These are phyloP conservation scores for Solanum aculeatissimum DNA, from an alignment of 305 asterid species.

Conservation along the genomic window DNA sequence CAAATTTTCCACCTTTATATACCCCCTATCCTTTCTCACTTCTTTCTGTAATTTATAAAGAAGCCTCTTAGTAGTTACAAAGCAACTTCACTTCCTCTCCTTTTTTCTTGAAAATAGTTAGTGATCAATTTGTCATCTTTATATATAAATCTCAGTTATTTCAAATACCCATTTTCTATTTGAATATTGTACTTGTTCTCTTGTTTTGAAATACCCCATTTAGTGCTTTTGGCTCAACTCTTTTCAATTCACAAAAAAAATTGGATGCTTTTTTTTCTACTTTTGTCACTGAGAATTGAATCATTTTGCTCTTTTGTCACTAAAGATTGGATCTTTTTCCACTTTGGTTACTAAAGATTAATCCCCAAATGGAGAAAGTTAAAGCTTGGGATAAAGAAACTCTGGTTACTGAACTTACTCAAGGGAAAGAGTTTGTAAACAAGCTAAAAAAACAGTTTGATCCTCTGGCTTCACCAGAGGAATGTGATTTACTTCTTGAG, in stretches of 20 bases:
- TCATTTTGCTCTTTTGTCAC: background rate
- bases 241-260: background rate
- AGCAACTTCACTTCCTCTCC: background rate
- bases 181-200: background rate
- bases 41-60: background rate
- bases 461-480: conserved; percentile 1
- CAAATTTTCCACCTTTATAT: background rate
- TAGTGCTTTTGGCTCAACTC: background rate
- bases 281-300: background rate
- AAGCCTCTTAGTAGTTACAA: background rate
- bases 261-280: background rate
- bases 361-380: conserved; percentile 15
- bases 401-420: conserved; percentile 15
- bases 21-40: background rate
- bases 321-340: background rate
- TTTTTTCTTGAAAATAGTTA: background rate
- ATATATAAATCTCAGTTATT: background rate
- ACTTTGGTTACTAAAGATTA: background rate
- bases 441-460: conserved; percentile 16
- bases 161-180: background rate
- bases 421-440: conserved; percentile 21
- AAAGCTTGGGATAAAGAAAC: conserved; percentile 6
- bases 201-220: background rate
- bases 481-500: conserved; percentile 11
- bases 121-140: background rate